Conservation (phyloP, 768 basidiomycete genomes). For the Suillus decipiens region DNA sequence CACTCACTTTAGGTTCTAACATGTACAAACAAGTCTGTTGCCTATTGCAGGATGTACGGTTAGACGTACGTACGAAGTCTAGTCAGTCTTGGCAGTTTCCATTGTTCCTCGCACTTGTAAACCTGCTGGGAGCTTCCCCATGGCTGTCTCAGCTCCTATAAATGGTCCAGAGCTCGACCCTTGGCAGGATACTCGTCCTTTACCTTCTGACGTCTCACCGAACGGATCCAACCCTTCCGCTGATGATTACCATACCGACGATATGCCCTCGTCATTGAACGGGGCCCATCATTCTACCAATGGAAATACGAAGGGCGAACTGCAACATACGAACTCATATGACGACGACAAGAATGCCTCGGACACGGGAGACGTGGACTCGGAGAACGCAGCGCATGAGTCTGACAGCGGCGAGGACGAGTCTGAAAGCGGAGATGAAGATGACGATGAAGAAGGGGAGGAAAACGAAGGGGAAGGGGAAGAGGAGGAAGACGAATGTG, state of each 20-base stretch:
- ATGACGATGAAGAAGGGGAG: constrained; percentile 17
- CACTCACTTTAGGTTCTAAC: background rate
- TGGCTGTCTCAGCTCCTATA: background rate
- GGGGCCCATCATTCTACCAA: constrained; percentile 12
- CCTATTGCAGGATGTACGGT: background rate
- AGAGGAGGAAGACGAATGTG: constrained; percentile 36
- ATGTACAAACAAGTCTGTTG: background rate
- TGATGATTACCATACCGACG: background rate
- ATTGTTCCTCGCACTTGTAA: background rate
- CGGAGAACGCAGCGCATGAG: constrained; percentile 13
- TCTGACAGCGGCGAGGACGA: constrained; percentile 8
- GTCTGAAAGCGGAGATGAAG: constrained; percentile 1
- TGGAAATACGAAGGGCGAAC: constrained; percentile 18
- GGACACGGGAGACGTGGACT: constrained; percentile 11
- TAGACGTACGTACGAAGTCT: background rate
- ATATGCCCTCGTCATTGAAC: background rate
- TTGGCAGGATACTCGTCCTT: background rate
- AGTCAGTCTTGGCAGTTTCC: background rate
- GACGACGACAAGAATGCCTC: constrained; percentile 11
- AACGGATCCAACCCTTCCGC: background rate
- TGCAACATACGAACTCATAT: background rate
- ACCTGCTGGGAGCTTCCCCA: background rate
- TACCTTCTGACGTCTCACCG: background rate
- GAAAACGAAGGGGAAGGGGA: constrained; percentile 26
- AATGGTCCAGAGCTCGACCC: background rate